Evolutionary conservation across 306 rosid genomes (phyloP), one percentile per base, ranked within the genome.

Genomic region (Vigna unguiculata): DNA sequence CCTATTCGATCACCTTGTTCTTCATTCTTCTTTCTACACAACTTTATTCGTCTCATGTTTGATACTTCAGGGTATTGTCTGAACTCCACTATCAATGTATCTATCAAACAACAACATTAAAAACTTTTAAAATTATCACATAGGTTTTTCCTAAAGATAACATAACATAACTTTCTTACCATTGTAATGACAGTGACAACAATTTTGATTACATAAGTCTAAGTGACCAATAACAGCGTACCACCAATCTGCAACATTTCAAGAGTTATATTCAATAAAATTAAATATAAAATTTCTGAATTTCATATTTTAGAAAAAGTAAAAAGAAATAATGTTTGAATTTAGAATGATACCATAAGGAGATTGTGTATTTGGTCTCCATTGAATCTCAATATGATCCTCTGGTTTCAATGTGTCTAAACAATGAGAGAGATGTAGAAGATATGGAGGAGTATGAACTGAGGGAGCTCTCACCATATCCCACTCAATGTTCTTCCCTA

Each of bases 341-440:
- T 14, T 51, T 17, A 52, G 13, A 8, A 52, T 14, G 1, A 52
- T 67, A 93, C 95, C 97, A 64, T 89, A 88, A 58, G 86, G 91
- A 68, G 72, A 66, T 9, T 83, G 88, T 68, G 61, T 79, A 61
- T 14, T 83, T 70, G 76, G 77, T 78, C 93, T 89, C 85, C 91
- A 87, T 28, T 89, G 95, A 63, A 93, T 85, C 76, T 93, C 98
- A 46, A 93, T 72, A 70, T 91, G 91, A 86, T 93, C 91, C 10
- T 88, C 90, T 0, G 98, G 91, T 77, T 72, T 88, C 15, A 93
- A 83, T 72, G 73, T 80, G 5, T 75, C 67, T 20, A 85, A 74
- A 71, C 88, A 88, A 75, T 85, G 91, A 10, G 91, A 81, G 15
- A 64, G 65, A 19, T 91, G 90, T 67, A 93, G 75, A 58, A 21